A percentile compares a stretch with the other conserved stretches of the same genome.
These are phyloP conservation scores for Allomyces arbusculus DNA, from an alignment of 192 early-diverging fungal genomes.

Conservation along the genomic window DNA sequence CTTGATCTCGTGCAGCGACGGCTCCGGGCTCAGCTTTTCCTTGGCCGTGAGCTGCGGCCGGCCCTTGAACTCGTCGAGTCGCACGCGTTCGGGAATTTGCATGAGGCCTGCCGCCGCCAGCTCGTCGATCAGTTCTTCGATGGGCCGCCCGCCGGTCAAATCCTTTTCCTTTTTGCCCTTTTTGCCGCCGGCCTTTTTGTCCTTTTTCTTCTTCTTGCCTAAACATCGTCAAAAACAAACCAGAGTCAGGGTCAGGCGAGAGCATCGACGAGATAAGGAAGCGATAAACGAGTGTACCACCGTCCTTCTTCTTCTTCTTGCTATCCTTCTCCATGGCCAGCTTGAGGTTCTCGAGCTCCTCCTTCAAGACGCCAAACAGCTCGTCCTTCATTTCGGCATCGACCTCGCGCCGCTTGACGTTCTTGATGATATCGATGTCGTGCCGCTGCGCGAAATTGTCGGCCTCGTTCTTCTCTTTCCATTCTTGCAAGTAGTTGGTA, in stretches of 20 bases:
- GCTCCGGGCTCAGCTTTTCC: not conserved
- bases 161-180: conserved; percentile 49
- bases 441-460: conserved; percentile 43
- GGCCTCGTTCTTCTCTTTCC: conserved; percentile 30
- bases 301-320: conserved; percentile 3
- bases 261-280: not conserved
- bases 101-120: conserved; percentile 21
- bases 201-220: conserved; percentile 22
- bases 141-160: conserved; percentile 32
- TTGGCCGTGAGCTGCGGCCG: not conserved
- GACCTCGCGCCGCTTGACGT: conserved; percentile 31
- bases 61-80: not conserved
- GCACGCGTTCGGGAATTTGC: not conserved
- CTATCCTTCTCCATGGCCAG: conserved; percentile 26
- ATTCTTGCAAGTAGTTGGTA: conserved; percentile 16
- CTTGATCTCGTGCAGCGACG: not conserved
- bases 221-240: not conserved
- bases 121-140: conserved; percentile 37
- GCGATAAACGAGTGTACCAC: not conserved
- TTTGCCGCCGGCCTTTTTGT: conserved; percentile 21
- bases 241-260: too few species aligned
- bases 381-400: conserved; percentile 37
- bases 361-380: conserved; percentile 34
- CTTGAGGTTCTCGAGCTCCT: conserved; percentile 38
- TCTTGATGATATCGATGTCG: conserved; percentile 41